Conservation (phyloP, 495 filamentous ascomycete genomes). For the Bacidia gigantensis region DNA sequence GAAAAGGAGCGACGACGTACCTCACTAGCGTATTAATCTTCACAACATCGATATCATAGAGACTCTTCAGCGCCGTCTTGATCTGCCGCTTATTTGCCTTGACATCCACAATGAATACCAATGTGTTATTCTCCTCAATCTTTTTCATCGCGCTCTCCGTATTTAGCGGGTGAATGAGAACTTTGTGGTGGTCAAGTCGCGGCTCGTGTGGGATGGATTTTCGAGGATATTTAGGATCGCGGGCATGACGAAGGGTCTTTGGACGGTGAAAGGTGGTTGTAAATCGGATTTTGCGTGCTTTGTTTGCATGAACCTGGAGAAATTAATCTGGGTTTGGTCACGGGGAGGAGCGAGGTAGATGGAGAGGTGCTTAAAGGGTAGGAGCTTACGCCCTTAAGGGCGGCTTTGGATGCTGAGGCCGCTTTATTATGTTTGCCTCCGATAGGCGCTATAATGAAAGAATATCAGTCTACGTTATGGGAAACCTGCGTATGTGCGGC, state of each 20-base stretch:
- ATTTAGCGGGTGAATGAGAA: slow-evolving; percentile 78
- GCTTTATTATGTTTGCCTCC: slow-evolving; percentile 59
- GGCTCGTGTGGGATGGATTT: slow-evolving; percentile 82
- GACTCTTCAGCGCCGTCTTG: slow-evolving; percentile 94
- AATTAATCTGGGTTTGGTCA: not conserved
- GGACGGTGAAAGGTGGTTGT: slow-evolving; percentile 95
- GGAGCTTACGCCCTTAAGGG: slow-evolving; percentile 68
- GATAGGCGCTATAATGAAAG: slow-evolving; percentile 49
- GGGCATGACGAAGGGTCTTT: slow-evolving; percentile 83
- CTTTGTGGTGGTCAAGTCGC: slow-evolving; percentile 84
- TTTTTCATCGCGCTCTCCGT: slow-evolving; percentile 99
- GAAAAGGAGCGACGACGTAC: slow-evolving; percentile 32
- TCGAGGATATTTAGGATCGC: slow-evolving; percentile 90
- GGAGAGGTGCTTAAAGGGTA: slow-evolving; percentile 4
- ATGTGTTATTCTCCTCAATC: slow-evolving; percentile 99
- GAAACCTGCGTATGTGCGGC: no score
- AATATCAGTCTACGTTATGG: slow-evolving; percentile 22
- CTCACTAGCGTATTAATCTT: slow-evolving; percentile 99
- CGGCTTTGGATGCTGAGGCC: slow-evolving; percentile 82
- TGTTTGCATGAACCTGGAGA: slow-evolving; percentile 57
- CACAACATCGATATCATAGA: slow-evolving; percentile 94
- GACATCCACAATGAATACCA: slow-evolving; percentile 96
- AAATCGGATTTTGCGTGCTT: slow-evolving; percentile 79
- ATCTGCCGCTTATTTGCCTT: slow-evolving; percentile 99
- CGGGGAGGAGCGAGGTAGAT: slow-evolving; percentile 4